Conservation (phyloP, 2,329 filamentous ascomycete genomes). For the Bertia moriformis region DNA sequence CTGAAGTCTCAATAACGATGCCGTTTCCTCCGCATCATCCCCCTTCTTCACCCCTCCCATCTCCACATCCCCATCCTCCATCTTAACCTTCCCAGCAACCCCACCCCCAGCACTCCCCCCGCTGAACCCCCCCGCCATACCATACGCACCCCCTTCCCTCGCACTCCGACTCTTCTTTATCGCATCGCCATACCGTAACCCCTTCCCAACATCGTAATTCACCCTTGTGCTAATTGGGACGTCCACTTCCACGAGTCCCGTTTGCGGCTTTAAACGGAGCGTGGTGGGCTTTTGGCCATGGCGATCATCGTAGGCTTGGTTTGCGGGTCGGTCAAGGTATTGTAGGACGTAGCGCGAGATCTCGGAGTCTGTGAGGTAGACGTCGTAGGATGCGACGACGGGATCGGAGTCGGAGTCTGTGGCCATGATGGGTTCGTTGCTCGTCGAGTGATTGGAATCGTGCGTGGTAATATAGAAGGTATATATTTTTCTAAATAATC, state of each 20-base stretch:
- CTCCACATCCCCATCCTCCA: background rate
- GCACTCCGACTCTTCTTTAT: slow-evolving; percentile 28
- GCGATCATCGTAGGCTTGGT: slow-evolving; percentile 36
- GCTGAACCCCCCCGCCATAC: slow-evolving; percentile 29
- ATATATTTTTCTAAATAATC: too few species aligned
- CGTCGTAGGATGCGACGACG: slow-evolving; percentile 35
- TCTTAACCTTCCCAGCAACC: slow-evolving; percentile 3
- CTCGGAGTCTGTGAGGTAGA: slow-evolving; percentile 38
- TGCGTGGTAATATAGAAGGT: too few species aligned
- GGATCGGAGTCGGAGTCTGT: slow-evolving; percentile 19
- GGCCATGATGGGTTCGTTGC: background rate
- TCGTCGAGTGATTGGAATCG: too few species aligned
- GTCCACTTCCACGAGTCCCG: slow-evolving; percentile 47
- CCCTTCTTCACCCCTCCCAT: background rate
- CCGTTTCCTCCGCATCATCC: slow-evolving; percentile 14
- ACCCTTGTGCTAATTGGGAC: slow-evolving; percentile 34
- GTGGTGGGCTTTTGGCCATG: slow-evolving; percentile 31
- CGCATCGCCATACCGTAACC: slow-evolving; percentile 43
- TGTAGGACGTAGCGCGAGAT: slow-evolving; percentile 39
- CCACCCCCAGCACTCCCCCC: slow-evolving; percentile 9
- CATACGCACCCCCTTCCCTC: slow-evolving; percentile 25
- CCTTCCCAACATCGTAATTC: slow-evolving; percentile 42
- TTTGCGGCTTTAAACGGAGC: slow-evolving; percentile 41
- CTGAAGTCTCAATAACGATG: slow-evolving; percentile 34
- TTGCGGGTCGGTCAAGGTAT: slow-evolving; percentile 37